These are phyloP conservation scores for Henningerozyma blattae DNA, from an alignment of 805 yeast species.

Conservation along the genomic window DNA sequence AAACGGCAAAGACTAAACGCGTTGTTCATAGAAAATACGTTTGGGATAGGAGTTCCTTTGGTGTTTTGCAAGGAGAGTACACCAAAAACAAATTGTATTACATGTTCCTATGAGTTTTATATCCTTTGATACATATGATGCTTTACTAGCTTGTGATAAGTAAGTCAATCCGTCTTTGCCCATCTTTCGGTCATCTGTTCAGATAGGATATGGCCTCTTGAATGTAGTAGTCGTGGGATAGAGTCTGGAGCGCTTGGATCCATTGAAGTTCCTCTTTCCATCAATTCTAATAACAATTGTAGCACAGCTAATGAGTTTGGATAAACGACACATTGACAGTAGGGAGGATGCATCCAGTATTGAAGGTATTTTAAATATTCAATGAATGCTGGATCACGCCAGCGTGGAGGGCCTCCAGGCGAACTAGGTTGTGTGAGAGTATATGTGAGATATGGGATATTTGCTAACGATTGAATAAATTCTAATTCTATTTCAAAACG, in stretches of 20 bases:
- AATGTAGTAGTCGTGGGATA: not conserved
- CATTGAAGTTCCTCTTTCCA: slow-evolving; percentile 40
- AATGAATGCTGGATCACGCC: slow-evolving; percentile 52
- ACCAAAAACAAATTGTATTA: too few relatives aligned
- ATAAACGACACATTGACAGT: slow-evolving; percentile 42
- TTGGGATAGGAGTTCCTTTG: too few relatives aligned
- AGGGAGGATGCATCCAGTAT: slow-evolving; percentile 70
- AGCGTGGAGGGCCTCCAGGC: slow-evolving; percentile 25
- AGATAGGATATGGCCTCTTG: not conserved
- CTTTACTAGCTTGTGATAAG: too few relatives aligned
- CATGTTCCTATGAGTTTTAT: too few relatives aligned
- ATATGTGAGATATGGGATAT: slow-evolving; percentile 75
- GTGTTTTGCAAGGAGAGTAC: too few relatives aligned
- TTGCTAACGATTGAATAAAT: slow-evolving; percentile 87
- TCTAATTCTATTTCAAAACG: slow-evolving; percentile 31
- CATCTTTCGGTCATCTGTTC: not conserved
- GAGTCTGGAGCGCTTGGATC: not conserved
- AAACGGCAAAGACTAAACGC: too few relatives aligned
- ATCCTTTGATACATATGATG: too few relatives aligned
- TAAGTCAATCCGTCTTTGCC: too few relatives aligned
- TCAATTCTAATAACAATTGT: slow-evolving; percentile 53
- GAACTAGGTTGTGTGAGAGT: slow-evolving; percentile 57
- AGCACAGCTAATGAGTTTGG: slow-evolving; percentile 84
- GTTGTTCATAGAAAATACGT: too few relatives aligned
- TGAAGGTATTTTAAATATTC: slow-evolving; percentile 69